phyloP scores from a whole-genome alignment of 176 grass and related monocot species.

The Urochloa ruziziensis region DNA sequence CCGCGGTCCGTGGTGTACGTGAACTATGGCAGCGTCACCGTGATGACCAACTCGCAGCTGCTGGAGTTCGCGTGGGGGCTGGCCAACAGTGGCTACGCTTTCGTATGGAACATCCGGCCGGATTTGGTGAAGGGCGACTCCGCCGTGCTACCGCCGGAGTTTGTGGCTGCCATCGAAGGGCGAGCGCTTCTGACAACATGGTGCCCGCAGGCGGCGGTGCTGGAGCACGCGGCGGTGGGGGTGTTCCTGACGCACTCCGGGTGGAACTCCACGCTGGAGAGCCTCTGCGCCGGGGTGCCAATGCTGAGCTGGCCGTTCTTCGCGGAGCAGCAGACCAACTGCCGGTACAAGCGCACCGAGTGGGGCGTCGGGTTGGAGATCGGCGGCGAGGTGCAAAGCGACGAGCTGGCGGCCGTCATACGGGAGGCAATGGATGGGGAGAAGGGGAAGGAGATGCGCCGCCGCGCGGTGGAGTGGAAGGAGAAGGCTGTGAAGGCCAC shows the following conservation, averaged over 20 bases:
- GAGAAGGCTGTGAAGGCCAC: constrained; percentile 22
- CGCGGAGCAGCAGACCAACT: constrained; percentile 77
- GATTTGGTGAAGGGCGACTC: constrained; percentile 44
- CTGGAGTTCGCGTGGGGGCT: constrained; percentile 72
- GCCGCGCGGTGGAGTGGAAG: constrained; percentile 43
- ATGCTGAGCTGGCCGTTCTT: constrained; percentile 88
- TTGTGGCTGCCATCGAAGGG: constrained; percentile 23
- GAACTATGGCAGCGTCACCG: constrained; percentile 69
- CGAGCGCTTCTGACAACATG: constrained; percentile 48
- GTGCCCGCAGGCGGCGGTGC: constrained; percentile 70
- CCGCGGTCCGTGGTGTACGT: constrained; percentile 53
- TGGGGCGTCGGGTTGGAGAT: constrained; percentile 76
- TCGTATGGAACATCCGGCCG: constrained; percentile 61
- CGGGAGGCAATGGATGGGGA: constrained; percentile 48
- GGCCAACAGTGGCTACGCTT: constrained; percentile 42
- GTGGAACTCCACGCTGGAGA: constrained; percentile 80
- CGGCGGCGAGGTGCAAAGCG: constrained; percentile 38
- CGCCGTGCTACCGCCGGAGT: constrained; percentile 38
- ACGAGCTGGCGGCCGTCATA: constrained; percentile 40
- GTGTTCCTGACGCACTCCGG: constrained; percentile 72
- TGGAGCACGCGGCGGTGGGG: constrained; percentile 44
- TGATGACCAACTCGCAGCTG: constrained; percentile 46
- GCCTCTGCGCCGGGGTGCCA: constrained; percentile 52
- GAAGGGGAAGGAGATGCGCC: constrained; percentile 55
- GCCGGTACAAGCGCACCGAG: constrained; percentile 53